Conservation (phyloP, 768 basidiomycete genomes). For the Termitomyces sp. region DNA sequence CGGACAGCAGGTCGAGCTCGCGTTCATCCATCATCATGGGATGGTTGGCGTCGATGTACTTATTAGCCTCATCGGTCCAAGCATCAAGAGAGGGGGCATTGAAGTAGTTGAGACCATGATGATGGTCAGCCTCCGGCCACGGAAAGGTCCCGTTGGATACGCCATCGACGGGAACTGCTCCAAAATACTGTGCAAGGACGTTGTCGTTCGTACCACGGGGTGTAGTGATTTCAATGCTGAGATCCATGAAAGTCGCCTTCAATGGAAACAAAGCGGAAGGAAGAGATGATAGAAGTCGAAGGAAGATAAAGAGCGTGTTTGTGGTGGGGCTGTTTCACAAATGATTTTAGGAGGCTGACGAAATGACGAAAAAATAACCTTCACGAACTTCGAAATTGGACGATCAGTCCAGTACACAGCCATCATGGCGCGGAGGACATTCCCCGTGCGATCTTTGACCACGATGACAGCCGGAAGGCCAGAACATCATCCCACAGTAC, state of each 20-base stretch:
- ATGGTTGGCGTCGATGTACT: conserved; percentile 8
- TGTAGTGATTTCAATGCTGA: conserved; percentile 11
- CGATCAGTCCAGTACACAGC: conserved; percentile 4
- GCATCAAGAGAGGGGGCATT: neutral
- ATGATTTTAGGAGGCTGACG: conserved; percentile 11
- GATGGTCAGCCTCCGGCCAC: conserved; percentile 14
- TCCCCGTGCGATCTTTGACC: neutral
- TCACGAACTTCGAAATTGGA: neutral
- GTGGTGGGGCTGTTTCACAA: conserved; percentile 8
- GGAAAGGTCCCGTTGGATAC: neutral
- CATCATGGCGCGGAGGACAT: neutral
- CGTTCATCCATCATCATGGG: conserved; percentile 8
- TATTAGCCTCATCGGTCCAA: conserved; percentile 8
- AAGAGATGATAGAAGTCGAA: neutral
- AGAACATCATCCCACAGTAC: neutral
- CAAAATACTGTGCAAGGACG: conserved; percentile 9
- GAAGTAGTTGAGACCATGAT: conserved; percentile 1
- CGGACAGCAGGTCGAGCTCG: conserved; percentile 13
- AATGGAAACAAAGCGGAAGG: neutral
- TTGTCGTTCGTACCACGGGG: conserved; percentile 7
- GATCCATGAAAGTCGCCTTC: conserved; percentile 6
- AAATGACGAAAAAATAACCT: conserved; percentile 6
- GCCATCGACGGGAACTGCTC: neutral
- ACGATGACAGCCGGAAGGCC: neutral
- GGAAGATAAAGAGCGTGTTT: conserved; percentile 7